Percentiles rank a stretch among this genome's conserved stretches.
Evolutionary conservation across 2,329 filamentous ascomycete species (phyloP).

Genomic region (Fusarium mexicanum): DNA sequence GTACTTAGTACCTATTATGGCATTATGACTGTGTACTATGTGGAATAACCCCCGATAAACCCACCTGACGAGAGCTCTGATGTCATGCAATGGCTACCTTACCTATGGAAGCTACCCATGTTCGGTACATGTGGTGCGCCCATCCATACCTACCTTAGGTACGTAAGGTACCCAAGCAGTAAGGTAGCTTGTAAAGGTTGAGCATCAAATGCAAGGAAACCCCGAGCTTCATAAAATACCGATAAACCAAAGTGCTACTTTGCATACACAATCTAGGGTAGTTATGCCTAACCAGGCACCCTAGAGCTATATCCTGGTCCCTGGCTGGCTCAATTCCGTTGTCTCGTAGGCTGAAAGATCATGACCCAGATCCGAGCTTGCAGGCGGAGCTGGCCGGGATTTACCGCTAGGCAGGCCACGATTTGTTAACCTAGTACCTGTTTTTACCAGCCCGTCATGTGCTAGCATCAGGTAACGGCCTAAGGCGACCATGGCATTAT

Average conservation of each 20-base stretch:
- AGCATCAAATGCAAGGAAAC: not conserved
- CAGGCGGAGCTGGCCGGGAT: slow-evolving; percentile 37
- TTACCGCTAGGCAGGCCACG: slow-evolving; percentile 27
- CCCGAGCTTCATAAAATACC: not conserved
- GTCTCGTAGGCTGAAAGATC: slow-evolving; percentile 28
- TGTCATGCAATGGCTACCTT: slow-evolving; percentile 1
- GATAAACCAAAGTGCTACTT: not conserved
- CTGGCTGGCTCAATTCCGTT: slow-evolving; percentile 20
- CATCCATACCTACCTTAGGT: not conserved
- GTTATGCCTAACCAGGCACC: slow-evolving; percentile 1
- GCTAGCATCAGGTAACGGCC: slow-evolving; percentile 1
- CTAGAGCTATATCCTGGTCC: slow-evolving; percentile 16
- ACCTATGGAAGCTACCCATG: not conserved
- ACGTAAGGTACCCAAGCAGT: not conserved
- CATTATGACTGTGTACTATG: too few relatives aligned
- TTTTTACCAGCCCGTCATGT: fast-evolving
- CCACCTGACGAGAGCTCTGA: slow-evolving; percentile 9
- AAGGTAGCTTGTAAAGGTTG: not conserved
- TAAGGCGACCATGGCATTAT: slow-evolving; percentile 8
- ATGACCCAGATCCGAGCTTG: slow-evolving; percentile 30
- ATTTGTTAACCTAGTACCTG: slow-evolving; percentile 32
- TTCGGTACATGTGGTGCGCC: not conserved
- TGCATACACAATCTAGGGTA: not conserved
- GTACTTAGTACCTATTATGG: not conserved
- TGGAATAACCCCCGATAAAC: not conserved